Evolutionary conservation across 116 monocot species (phyloP), one percentile per base, ranked within the genome.

Genomic region (Cymodocea nodosa): DNA sequence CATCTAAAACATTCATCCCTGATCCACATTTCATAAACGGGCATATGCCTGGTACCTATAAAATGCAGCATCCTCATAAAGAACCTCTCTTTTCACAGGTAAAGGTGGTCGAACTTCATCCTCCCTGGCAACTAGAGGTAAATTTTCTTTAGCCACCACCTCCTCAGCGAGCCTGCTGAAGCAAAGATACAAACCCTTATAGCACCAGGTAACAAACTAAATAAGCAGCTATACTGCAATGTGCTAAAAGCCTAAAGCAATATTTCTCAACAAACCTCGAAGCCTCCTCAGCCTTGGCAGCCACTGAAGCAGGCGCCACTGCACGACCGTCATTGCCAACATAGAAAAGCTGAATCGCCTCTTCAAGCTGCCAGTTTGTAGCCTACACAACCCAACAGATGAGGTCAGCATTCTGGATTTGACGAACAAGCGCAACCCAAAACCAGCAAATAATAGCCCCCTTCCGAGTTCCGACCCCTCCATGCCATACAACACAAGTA

Each of bases 331-430:
- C 90, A 52, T 68, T 77, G 8, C 83, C 83, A 14, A 85, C 72
- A 62, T 77, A 97, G 70, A 87, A 97, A 34, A 97, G 71, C 68
- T 97, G 91, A 51, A 97, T 56, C 50, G 90, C 95, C 52, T 97
- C 95, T 18, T 90, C 95, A 4, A 97, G 81, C 34, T 83, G 75
- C 95, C 95, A 97, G 53, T 75, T 78, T 15, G 95, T 83, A 6
- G 85, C 89, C 94, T 94, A 68, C 14, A 70, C 25, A 70, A 56
- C 36, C 30, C 30, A 30, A 30, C 30, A 30, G 3, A 30, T 30
- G 2, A 30, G 3, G 30, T 30, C 30, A 30, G 30, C 30, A 30
- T 30, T 30, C 30, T 30, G 30, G 30, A 30, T 30, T 30, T 30
- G 30, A 30, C 30, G 30, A 30, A 30, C 30, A 30, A 30, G 2